Evolutionary conservation across 768 basidiomycete species (phyloP).

Genomic region (Lactarius trivialis): DNA sequence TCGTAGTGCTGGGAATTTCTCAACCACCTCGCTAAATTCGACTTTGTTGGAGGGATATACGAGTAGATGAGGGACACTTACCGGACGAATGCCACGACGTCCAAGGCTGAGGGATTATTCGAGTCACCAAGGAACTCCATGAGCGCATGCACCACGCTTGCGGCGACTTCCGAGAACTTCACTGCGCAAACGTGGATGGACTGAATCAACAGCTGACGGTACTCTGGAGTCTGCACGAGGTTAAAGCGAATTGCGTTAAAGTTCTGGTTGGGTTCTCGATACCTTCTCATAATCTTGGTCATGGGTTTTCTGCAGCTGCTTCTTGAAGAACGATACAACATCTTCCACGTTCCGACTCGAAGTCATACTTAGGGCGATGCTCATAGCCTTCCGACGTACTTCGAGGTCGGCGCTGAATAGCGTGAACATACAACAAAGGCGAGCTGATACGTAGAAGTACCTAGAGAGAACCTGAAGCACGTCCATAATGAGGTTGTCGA

Average conservation of each 20-base stretch:
- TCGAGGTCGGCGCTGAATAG: slow-evolving; percentile 84
- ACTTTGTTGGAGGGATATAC: background rate
- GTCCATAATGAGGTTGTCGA: slow-evolving; percentile 93
- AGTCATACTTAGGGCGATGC: slow-evolving; percentile 87
- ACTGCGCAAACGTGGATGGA: slow-evolving; percentile 95
- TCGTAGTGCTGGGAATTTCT: slow-evolving; percentile 90
- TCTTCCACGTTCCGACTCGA: slow-evolving; percentile 94
- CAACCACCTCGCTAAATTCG: slow-evolving; percentile 75
- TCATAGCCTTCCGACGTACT: slow-evolving; percentile 87
- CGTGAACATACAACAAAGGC: slow-evolving; percentile 3
- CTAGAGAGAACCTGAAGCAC: slow-evolving; percentile 85
- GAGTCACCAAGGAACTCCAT: slow-evolving; percentile 95
- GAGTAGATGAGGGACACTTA: slow-evolving; percentile 23
- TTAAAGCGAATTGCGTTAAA: background rate
- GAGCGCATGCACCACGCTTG: slow-evolving; percentile 86
- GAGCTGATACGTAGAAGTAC: slow-evolving; percentile 30
- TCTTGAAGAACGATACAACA: slow-evolving; percentile 93
- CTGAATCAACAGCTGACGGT: slow-evolving; percentile 93
- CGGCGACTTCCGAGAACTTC: slow-evolving; percentile 94
- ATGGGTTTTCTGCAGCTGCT: slow-evolving; percentile 90
- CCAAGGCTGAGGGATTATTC: slow-evolving; percentile 90
- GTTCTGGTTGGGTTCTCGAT: background rate
- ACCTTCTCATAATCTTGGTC: slow-evolving; percentile 93
- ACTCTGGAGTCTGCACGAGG: slow-evolving; percentile 70
- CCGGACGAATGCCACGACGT: slow-evolving; percentile 85